Conservation (phyloP, 2,329 filamentous ascomycete species). For the Alternaria sp. region DNA sequence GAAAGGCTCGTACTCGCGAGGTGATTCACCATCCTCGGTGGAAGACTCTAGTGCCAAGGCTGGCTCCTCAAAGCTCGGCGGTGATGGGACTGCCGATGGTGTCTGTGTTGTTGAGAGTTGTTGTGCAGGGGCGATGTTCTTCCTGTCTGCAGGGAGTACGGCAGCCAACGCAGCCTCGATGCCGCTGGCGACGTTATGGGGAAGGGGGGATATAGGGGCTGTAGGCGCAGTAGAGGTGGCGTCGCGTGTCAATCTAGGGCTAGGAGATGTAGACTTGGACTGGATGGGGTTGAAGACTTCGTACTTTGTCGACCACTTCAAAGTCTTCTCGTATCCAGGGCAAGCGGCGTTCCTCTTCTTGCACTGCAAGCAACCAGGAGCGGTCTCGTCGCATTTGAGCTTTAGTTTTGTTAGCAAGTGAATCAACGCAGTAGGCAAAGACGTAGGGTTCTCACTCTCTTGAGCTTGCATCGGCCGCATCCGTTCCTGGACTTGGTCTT, state of each 20-base stretch:
- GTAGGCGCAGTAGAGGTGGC: slow-evolving; percentile 18
- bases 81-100: slow-evolving; percentile 31
- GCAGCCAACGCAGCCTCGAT: slow-evolving; percentile 49
- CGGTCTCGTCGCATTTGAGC: slow-evolving; percentile 58
- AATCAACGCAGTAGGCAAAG: background rate
- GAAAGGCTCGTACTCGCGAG: slow-evolving; percentile 37
- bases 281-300: slow-evolving; percentile 54
- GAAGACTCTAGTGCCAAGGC: slow-evolving; percentile 33
- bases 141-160: slow-evolving; percentile 45
- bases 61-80: slow-evolving; percentile 34
- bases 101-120: slow-evolving; percentile 24
- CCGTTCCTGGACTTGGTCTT: slow-evolving; percentile 51
- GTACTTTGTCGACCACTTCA: slow-evolving; percentile 61
- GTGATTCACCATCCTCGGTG: slow-evolving; percentile 38
- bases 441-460: slow-evolving; percentile 37
- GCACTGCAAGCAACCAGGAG: slow-evolving; percentile 56
- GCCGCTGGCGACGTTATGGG: slow-evolving; percentile 44
- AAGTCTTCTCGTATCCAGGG: slow-evolving; percentile 58
- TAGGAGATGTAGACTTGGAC: slow-evolving; percentile 34
- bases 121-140: slow-evolving; percentile 25
- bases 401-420: slow-evolving; percentile 34
- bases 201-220: slow-evolving; percentile 27
- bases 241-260: slow-evolving; percentile 21
- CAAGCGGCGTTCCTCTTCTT: slow-evolving; percentile 55
- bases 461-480: slow-evolving; percentile 48